Evolutionary conservation across 768 basidiomycete species (phyloP).

Genomic region (Thelephora aurantiotincta): DNA sequence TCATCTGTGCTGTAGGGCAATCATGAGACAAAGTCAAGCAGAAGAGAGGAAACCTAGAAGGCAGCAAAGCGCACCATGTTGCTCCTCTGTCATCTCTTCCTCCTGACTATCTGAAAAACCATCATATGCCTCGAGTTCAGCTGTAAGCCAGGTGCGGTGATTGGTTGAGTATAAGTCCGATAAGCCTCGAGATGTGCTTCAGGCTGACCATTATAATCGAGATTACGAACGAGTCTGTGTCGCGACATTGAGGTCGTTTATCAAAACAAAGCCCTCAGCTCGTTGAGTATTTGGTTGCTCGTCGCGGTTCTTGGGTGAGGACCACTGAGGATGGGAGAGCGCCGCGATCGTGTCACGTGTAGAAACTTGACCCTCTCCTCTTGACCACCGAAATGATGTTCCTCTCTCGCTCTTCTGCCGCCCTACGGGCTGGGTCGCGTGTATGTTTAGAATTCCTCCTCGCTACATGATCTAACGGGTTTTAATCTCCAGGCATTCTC

Average conservation of each 20-base stretch:
- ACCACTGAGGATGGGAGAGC: background rate
- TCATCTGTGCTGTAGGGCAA: constrained; percentile 40
- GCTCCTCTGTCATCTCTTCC: constrained; percentile 68
- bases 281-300: background rate
- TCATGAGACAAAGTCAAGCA: background rate
- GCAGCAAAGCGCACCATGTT: constrained; percentile 53
- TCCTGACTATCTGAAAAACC: constrained; percentile 67
- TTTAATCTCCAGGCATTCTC: constrained; percentile 41
- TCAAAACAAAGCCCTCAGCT: background rate
- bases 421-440: constrained; percentile 28
- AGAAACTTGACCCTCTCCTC: background rate
- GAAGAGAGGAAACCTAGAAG: background rate
- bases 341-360: too few species aligned
- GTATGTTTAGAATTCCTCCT: constrained; percentile 21
- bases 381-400: constrained; percentile 30
- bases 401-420: constrained; percentile 28
- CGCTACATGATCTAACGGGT: background rate
- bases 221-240: constrained; percentile 77
- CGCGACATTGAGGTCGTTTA: constrained; percentile 54
- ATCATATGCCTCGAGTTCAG: constrained; percentile 69
- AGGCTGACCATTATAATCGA: constrained; percentile 52
- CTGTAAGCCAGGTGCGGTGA: constrained; percentile 23
- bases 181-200: constrained; percentile 14
- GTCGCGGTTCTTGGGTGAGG: background rate
- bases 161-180: background rate